Conservation (phyloP, 2,329 filamentous ascomycete genomes). For the Drechslerella coelobrocha region DNA sequence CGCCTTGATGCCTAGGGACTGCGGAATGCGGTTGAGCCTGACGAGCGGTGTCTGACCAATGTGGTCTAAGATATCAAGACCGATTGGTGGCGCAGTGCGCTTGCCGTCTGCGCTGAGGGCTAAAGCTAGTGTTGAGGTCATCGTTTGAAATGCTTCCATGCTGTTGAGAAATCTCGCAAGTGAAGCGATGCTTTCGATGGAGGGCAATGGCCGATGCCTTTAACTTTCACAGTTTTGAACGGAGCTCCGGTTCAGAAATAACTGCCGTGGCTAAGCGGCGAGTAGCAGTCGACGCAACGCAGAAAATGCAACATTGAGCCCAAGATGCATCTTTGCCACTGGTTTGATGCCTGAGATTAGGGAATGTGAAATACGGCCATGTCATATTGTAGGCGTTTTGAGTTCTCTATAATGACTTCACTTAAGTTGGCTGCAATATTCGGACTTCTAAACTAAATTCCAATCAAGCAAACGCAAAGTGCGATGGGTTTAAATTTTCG, state of each 20-base stretch:
- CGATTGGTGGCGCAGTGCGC: slow-evolving; percentile 57
- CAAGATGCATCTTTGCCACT: not conserved
- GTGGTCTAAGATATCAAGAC: slow-evolving; percentile 33
- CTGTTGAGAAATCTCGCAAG: too few relatives aligned
- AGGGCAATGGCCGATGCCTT: not conserved
- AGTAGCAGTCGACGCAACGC: not conserved
- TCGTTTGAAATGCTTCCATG: slow-evolving; percentile 46
- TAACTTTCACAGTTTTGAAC: not conserved
- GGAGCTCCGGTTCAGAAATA: not conserved
- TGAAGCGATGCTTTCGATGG: not conserved
- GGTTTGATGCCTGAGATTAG: too few relatives aligned
- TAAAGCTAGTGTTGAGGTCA: slow-evolving; percentile 34
- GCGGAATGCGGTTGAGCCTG: slow-evolving; percentile 87
- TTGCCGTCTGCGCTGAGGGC: slow-evolving; percentile 57
- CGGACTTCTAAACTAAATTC: too few relatives aligned
- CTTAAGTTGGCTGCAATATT: too few relatives aligned
- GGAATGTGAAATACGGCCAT: too few relatives aligned
- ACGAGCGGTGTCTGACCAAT: slow-evolving; percentile 98
- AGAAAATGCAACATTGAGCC: slow-evolving; percentile 1
- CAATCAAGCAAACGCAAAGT: too few relatives aligned
- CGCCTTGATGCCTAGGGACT: slow-evolving; percentile 85
- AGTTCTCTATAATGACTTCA: too few relatives aligned
- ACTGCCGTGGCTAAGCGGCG: not conserved
- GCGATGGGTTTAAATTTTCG: too few relatives aligned
- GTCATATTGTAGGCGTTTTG: too few relatives aligned